phyloP scores from a whole-genome alignment of 78 protist genomes.

The Isochrysis galbana region DNA sequence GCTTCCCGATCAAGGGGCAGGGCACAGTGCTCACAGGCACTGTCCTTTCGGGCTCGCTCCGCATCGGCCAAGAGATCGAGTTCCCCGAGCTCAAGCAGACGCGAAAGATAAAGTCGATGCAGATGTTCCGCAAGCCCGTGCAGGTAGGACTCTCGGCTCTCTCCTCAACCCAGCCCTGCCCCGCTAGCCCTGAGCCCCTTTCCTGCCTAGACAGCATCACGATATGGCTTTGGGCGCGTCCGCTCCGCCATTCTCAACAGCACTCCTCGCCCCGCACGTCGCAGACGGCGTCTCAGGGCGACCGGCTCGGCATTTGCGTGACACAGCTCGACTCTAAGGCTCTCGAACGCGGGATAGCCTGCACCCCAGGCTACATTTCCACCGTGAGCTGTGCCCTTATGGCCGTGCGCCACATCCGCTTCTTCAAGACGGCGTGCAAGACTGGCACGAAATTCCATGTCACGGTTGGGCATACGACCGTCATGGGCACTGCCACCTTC shows the following conservation, averaged over 20 bases:
- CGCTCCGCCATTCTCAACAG: too few relatives aligned
- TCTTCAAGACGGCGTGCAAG: constrained; percentile 2
- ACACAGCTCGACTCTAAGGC: constrained; percentile 79
- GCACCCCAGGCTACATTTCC: constrained; percentile 54
- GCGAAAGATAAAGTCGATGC: constrained; percentile 85
- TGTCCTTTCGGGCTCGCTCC: constrained; percentile 73
- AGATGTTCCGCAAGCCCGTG: constrained; percentile 86
- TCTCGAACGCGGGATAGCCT: constrained; percentile 81
- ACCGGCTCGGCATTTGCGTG: constrained; percentile 86
- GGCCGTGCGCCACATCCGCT: constrained; percentile 5
- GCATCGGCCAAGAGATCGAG: constrained; percentile 28
- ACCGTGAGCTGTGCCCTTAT: constrained; percentile 27
- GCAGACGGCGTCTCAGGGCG: constrained; percentile 68
- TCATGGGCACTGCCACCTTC: constrained; percentile 14
- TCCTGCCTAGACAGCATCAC: too few relatives aligned
- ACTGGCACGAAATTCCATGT: constrained; percentile 78
- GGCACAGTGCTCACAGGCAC: constrained; percentile 97
- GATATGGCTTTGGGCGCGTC: too few relatives aligned
- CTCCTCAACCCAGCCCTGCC: too few relatives aligned
- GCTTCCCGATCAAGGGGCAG: constrained; percentile 93
- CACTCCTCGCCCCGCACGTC: too few relatives aligned
- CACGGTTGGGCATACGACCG: constrained; percentile 91
- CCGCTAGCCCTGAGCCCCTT: too few relatives aligned
- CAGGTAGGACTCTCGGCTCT: too few relatives aligned
- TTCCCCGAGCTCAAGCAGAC: constrained; percentile 6